Evolutionary conservation across 768 basidiomycete species (phyloP), one percentile per base, ranked within the genome.

Genomic region (Ramaria rubella): DNA sequence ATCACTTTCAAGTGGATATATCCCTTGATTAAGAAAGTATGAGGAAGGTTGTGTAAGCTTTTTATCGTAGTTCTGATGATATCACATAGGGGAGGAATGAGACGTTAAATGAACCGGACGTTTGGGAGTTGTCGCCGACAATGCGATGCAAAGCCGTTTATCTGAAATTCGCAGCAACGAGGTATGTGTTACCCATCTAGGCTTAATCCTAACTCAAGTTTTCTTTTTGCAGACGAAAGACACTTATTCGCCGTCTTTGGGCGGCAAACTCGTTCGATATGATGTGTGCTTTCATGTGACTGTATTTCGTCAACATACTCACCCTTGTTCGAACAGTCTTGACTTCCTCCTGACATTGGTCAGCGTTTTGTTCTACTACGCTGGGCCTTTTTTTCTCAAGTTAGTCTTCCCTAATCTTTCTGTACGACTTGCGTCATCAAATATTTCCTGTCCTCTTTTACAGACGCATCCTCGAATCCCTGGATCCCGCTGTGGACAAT

Each of bases 371-470:
- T 86, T 91, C 71, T 86, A 86, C 62, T 95, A 93, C 69, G 77
- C 82, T 0, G 80, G 81, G 0, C 93, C 94, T 6, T 93, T 84
- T 73, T 93, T 94, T 73, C 76, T 96, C 43, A 91, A 89, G 81
- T 82, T 49, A 55, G 77, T 69, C 5, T 34, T 58, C 59, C 29
- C 52, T 46, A 14, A n/a, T n/a, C n/a, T n/a, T n/a, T n/a, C n/a
- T n/a, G n/a, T n/a, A n/a, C n/a, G n/a, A n/a, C n/a, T n/a, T n/a
- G n/a, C n/a, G n/a, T n/a, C n/a, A n/a, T n/a, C n/a, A n/a, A n/a
- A n/a, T n/a, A n/a, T n/a, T n/a, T n/a, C n/a, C n/a, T n/a, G n/a
- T n/a, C n/a, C n/a, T n/a, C n/a, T n/a, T n/a, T 31, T 50, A 29
- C 19, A 56, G 29, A 58, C 74, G 69, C 30, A 85, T 88, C 59